phyloP scores from a whole-genome alignment of 306 rosid genomes.

The Pyrus bretschneideri region DNA sequence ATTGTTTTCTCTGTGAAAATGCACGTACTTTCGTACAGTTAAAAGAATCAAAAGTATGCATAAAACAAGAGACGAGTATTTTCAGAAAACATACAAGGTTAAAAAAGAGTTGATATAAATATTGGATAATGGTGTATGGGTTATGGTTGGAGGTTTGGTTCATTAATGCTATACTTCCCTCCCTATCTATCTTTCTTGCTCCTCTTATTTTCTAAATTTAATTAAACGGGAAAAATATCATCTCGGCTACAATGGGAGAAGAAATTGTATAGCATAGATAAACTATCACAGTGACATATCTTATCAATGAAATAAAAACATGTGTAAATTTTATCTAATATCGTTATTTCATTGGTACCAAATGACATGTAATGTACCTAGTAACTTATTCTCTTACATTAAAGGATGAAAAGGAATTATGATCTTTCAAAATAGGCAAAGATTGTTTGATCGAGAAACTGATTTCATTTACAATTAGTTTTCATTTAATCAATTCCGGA shows the following conservation, averaged over 20 bases:
- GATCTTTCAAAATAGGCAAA: not conserved
- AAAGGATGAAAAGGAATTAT: not conserved
- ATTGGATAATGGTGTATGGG: conserved; percentile 16
- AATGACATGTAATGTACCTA: no score
- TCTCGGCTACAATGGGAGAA: not conserved
- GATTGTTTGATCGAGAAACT: not conserved
- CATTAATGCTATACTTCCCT: conserved; percentile 23
- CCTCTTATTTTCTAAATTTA: not conserved
- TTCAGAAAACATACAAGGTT: no score
- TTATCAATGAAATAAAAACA: no score
- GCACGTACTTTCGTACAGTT: no score
- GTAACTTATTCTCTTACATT: not conserved
- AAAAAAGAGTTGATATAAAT: conserved; percentile 5
- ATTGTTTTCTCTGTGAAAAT: no score
- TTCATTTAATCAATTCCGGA: not conserved
- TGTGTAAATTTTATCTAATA: no score
- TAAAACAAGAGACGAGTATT: no score
- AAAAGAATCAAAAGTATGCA: no score
- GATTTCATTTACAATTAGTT: not conserved
- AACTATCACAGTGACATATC: rapidly evolving
- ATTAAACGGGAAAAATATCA: no score
- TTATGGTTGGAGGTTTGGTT: conserved; percentile 52
- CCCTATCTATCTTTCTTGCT: not conserved
- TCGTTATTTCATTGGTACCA: no score
- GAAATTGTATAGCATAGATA: no score